Base-by-base conservation (phyloP, 2,329 filamentous ascomycete genomes). In the Aspergillus sp. region DNA sequence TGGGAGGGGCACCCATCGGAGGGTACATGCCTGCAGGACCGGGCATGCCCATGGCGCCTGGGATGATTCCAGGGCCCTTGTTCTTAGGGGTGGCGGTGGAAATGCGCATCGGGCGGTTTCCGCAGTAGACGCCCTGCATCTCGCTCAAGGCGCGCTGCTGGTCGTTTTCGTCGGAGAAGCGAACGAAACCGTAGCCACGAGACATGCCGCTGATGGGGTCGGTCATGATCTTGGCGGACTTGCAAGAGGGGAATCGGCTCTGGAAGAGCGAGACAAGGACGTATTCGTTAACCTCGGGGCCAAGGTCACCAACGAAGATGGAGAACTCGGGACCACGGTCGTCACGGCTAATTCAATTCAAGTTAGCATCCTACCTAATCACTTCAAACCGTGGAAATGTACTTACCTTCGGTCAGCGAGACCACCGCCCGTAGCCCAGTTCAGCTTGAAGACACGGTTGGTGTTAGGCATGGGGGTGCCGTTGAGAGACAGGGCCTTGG, bases 151-250 rank as follows among this genome's bases (percentile, higher is more conserved):
- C 91, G 50, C 90, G 88, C 75, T 98, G 91, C 75, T 97, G 91
- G 63, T 98, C 93, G 55, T 83, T 81, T 75, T 97, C 91, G 56
- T 95, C 89, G 41, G 89, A 89, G 75, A 98, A 98, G 55, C 93
- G 89, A 42, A 98, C 93, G 61, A 98, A 98, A 37, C 93, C 93
- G 62, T 98, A 98, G 44, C 93, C 93, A 51, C 93, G 90, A 52
- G 90, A 96, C 81, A 97, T 91, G 58, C 93, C 93, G 52, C 87
- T 95, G 72, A 97, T 93, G 49, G 93, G 91, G 63, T 98, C 93
- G 48, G 91, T 95, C 93, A 98, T 98, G 72, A 98, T 98, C 80
- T 98, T 98, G 62, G 93, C 93, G 32, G 90, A 95, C 77, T 97
- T 97, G 87, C 91, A 97, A 7, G 90, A 95, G 0, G 87, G 86